phyloP scores from a whole-genome alignment of 352 stramenopile species.

The Phytopythium vexans region DNA sequence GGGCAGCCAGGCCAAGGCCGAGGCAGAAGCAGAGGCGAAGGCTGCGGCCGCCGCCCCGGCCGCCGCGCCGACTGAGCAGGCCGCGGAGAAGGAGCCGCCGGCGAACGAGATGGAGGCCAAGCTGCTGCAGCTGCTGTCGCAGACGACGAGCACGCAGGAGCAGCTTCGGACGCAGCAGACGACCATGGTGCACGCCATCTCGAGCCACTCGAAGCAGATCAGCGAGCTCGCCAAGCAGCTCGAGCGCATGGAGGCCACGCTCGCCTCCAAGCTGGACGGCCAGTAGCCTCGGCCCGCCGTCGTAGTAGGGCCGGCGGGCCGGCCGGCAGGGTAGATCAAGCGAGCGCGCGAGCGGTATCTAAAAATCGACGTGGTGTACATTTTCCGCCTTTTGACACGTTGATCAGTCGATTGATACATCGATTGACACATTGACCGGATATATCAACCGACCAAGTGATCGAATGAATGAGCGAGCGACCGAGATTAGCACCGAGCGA shows the following conservation, averaged over 20 bases:
- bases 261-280: slow-evolving; percentile 51
- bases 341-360: too few species aligned
- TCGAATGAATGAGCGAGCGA: too few species aligned
- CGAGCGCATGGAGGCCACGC: slow-evolving; percentile 69
- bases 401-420: too few species aligned
- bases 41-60: background rate
- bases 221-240: slow-evolving; percentile 75
- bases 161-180: slow-evolving; percentile 77
- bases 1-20: slow-evolving; percentile 16
- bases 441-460: too few species aligned
- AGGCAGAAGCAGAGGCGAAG: slow-evolving; percentile 8
- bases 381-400: too few species aligned
- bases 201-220: slow-evolving; percentile 76
- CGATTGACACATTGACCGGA: too few species aligned
- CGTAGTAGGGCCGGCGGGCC: background rate
- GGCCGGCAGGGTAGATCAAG: background rate
- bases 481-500: too few species aligned
- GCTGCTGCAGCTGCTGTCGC: slow-evolving; percentile 69
- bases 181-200: slow-evolving; percentile 79
- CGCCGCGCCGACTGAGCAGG: background rate
- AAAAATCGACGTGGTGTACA: too few species aligned
- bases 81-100: slow-evolving; percentile 14
- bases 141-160: slow-evolving; percentile 80
- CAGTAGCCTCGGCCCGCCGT: background rate
- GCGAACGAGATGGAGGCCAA: slow-evolving; percentile 75